These are phyloP conservation scores for Leccinum griseonigrum DNA, from an alignment of 1,284 basidiomycete genomes.

Conservation along the genomic window DNA sequence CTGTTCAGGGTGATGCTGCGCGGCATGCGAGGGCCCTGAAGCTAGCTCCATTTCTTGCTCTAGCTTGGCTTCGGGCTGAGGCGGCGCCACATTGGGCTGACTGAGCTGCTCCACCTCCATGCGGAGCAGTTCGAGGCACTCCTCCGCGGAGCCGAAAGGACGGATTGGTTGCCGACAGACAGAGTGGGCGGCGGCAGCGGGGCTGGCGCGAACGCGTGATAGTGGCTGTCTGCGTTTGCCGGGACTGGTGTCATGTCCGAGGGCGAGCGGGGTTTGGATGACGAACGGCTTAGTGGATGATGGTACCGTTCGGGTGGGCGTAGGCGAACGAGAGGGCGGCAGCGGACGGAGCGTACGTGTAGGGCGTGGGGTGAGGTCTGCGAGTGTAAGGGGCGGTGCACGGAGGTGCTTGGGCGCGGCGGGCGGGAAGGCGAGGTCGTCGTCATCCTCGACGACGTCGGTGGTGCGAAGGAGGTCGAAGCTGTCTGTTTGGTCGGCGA, in stretches of 20 bases:
- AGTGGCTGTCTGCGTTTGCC: conserved; percentile 12
- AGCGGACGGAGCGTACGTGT: conserved; percentile 4
- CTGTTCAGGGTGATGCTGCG: not conserved
- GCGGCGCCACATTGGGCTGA: conserved; percentile 1
- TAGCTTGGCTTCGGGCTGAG: conserved; percentile 1
- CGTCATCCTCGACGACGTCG: conserved; percentile 10
- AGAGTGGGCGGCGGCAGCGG: not conserved
- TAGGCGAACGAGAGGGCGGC: conserved; percentile 10
- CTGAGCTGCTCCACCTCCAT: conserved; percentile 18
- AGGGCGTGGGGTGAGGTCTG: conserved; percentile 39
- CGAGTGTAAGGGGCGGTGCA: conserved; percentile 33
- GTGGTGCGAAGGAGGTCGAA: conserved; percentile 41
- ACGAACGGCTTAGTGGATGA: conserved; percentile 24
- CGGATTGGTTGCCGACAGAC: not conserved
- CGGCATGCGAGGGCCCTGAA: not conserved
- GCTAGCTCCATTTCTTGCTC: not conserved
- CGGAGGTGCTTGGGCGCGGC: conserved; percentile 22
- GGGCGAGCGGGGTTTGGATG: conserved; percentile 18
- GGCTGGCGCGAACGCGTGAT: not conserved
- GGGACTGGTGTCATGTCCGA: conserved; percentile 15
- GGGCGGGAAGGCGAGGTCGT: conserved; percentile 35
- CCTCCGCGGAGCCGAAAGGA: conserved; percentile 27
- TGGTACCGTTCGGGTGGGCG: conserved; percentile 11
- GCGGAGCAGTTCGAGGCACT: conserved; percentile 24
- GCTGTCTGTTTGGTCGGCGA: conserved; percentile 34